Percentiles rank a stretch among this genome's conserved stretches.
phyloP scores from a whole-genome alignment of 208 protist species.

The Trichomonas vaginalis region DNA sequence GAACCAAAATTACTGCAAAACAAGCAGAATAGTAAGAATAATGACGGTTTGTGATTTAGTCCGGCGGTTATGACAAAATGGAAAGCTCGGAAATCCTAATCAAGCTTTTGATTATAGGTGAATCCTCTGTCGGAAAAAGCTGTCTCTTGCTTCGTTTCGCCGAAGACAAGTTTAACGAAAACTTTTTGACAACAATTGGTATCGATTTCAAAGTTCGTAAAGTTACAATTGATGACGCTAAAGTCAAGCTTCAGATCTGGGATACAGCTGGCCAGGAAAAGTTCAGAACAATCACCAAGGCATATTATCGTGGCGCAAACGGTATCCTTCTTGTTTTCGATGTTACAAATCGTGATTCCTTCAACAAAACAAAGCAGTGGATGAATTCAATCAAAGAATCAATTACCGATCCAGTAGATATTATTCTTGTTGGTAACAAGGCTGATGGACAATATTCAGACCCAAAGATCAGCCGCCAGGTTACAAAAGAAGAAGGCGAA shows the following conservation, averaged over 20 bases:
- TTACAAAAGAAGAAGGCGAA: neutral
- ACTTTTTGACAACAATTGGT: constrained; percentile 95
- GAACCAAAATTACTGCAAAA: too few species aligned
- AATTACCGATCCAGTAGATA: constrained; percentile 88
- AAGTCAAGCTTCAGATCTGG: constrained; percentile 37
- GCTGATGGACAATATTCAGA: constrained; percentile 48
- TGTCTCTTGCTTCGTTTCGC: constrained; percentile 93
- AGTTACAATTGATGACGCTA: constrained; percentile 32
- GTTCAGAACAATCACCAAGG: constrained; percentile 58
- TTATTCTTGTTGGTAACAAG: constrained; percentile 95
- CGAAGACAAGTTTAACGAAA: constrained; percentile 96
- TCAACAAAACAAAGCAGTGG: constrained; percentile 59
- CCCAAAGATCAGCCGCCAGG: neutral
- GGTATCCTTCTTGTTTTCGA: constrained; percentile 81
- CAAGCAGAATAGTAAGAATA: too few species aligned
- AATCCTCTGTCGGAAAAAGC: constrained; percentile 89
- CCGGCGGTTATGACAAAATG: neutral
- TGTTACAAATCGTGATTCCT: constrained; percentile 39
- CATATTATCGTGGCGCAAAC: constrained; percentile 91
- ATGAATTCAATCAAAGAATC: constrained; percentile 84
- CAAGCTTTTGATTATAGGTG: constrained; percentile 71
- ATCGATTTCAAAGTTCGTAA: constrained; percentile 61
- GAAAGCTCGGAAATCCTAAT: constrained; percentile 36
- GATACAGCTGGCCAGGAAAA: constrained; percentile 60
- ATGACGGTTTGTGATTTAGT: neutral